A percentile compares a stretch with the other conserved stretches of the same genome.
Evolutionary conservation across 2,329 filamentous ascomycete species (phyloP).

Genomic region (Dactylellina cionopaga): DNA sequence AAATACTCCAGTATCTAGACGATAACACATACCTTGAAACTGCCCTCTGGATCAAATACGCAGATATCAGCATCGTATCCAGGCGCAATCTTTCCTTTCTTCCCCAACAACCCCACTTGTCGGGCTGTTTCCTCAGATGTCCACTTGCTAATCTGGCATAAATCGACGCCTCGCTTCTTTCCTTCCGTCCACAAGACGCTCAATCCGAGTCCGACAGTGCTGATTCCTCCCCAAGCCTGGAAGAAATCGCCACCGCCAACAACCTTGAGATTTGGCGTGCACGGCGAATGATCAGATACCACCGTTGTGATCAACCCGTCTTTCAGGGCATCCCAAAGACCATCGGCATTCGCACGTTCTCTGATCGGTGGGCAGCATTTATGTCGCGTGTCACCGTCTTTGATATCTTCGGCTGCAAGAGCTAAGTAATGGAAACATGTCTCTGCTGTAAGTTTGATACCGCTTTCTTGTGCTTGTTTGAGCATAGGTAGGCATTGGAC

Average conservation of each 20-base stretch:
- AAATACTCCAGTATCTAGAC: background rate
- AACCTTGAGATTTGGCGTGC: constrained; percentile 92
- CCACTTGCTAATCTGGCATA: constrained; percentile 83
- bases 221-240: constrained; percentile 94
- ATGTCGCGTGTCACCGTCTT: constrained; percentile 86
- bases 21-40: constrained; percentile 74
- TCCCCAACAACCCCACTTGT: constrained; percentile 83
- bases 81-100: constrained; percentile 81
- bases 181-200: constrained; percentile 88
- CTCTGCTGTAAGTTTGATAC: constrained; percentile 89
- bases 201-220: constrained; percentile 88
- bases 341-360: constrained; percentile 80
- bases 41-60: constrained; percentile 85
- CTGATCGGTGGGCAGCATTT: constrained; percentile 96
- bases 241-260: constrained; percentile 81
- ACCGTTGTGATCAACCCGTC: constrained; percentile 89
- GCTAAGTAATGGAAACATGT: constrained; percentile 96
- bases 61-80: constrained; percentile 92
- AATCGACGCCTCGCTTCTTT: constrained; percentile 68
- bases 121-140: constrained; percentile 86
- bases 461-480: constrained; percentile 74
- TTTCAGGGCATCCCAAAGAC: constrained; percentile 83
- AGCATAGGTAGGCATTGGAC: constrained; percentile 85
- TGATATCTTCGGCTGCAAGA: constrained; percentile 81
- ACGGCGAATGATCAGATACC: constrained; percentile 95